Evolutionary conservation across 768 basidiomycete genomes (phyloP), one percentile per base, ranked within the genome.

Genomic region (Mycena amicta): DNA sequence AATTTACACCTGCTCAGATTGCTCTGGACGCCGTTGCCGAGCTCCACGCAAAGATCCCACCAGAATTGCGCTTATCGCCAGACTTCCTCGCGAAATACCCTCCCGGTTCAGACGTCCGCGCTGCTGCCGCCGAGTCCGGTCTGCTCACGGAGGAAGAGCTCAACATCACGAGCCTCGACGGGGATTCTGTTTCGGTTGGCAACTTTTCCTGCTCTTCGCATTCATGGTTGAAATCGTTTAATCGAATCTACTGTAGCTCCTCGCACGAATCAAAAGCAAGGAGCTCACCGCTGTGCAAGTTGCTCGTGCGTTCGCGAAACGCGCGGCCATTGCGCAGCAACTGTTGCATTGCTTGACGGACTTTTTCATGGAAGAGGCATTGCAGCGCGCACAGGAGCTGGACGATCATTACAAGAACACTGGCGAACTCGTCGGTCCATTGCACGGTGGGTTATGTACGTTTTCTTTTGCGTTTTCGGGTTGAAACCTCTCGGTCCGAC

Each of bases 311-410:
- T 82, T 78, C 57, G 75, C 67, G 52, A 82, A 81, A 66, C 71
- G 83, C 18, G 82, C 83, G 11, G 75, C 77, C 18, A 74, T 85
- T 49, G 83, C 81, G 3, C 81, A 84, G 40, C 82, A 81, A 57
- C 62, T 83, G 26, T 64, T 69, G 3, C 62, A 66, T 43, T 80
- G 76, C 56, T 55, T 81, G 15, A 74, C 74, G 39, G 78, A 79
- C 57, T 73, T 79, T 56, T 81, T 81, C 67, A 69, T 81, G 41
- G 80, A 80, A 1, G 75, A 77, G 55, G 77, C 66, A 0, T 66
- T 77, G 33, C 65, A 60, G 51, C 71, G 68, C 45, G 81, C 81
- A 15, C 66, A 68, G 46, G 72, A 78, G 49, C 70, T 83, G 18
- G 81, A 82, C 40, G 72, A 71, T 5, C 68, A 77, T 62, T 72